Evolutionary conservation across 2,329 filamentous ascomycete species (phyloP), one percentile per base, ranked within the genome.

Genomic region (Cryphonectria radicalis): DNA sequence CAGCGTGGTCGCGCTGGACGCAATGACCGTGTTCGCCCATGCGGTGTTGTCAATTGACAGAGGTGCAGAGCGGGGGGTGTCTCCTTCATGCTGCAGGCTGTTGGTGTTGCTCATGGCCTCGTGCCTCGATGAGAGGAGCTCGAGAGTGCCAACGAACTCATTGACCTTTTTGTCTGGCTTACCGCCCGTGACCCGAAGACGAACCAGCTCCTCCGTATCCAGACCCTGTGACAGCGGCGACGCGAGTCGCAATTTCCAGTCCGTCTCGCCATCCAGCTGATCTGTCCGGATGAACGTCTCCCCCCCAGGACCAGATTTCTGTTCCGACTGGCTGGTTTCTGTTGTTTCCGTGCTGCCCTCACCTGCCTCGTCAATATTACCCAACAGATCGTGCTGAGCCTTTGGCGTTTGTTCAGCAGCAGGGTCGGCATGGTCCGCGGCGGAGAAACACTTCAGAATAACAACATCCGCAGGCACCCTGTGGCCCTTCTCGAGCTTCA

Each of bases 251-350:
- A 99, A 84, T 82, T 99, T 99, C 97, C 96, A 99, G 78, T 99
- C 96, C 0, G 96, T 99, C 82, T 99, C 96, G 76, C 96, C 96
- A 77, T 99, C 96, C 13, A 99, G 87, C 79, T 99, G 96, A 80
- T 99, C 96, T 1, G 97, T 99, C 72, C 96, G 89, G 78, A 99
- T 98, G 77, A 99, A 99, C 0, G 95, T 95, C 81, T 99, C 97
- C 40, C 94, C 94, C 37, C 86, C 85, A n/a, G 87, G 82, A 25
- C 82, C 81, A 17, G 80, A 80, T 46, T 74, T 77, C 63, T 79
- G 77, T 50, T 76, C 74, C 42, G 77, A 75, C 2, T 75, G 35
- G 14, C 78, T 77, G 57, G 75, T 70, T 59, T 80, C 77, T 64
- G 82, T 84, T 22, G 78, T 78, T 59, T 82, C 81, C 0, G 76